These are phyloP conservation scores for Eimeria zaria DNA, from an alignment of 169 alveolate species.

Conservation along the genomic window DNA sequence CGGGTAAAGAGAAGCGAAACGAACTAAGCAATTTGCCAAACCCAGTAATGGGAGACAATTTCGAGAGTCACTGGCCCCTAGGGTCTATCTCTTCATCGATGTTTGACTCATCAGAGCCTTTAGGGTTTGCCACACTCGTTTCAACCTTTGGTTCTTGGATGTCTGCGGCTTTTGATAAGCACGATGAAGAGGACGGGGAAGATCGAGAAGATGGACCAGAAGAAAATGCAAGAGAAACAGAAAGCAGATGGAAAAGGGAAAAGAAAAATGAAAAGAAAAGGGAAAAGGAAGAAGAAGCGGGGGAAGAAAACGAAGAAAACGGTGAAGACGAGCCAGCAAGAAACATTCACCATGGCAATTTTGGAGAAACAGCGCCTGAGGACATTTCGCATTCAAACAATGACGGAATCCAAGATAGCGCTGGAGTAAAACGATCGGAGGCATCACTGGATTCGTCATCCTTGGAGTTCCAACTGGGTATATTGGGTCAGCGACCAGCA, in stretches of 20 bases:
- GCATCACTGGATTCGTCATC: not conserved
- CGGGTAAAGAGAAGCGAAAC: not conserved
- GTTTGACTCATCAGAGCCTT: not conserved
- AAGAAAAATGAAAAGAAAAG: not conserved
- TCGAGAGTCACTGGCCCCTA: not conserved
- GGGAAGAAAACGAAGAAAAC: not conserved
- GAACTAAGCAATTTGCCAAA: not conserved
- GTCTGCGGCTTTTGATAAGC: conserved; percentile 45
- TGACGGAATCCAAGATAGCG: not conserved
- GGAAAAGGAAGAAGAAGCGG: not conserved
- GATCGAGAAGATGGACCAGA: not conserved
- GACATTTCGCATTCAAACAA: not conserved
- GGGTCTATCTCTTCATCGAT: not conserved
- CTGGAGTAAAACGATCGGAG: not conserved
- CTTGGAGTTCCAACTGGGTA: not conserved
- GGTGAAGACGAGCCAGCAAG: not conserved
- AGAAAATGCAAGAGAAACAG: not conserved
- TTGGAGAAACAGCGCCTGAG: not conserved
- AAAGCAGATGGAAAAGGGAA: not conserved
- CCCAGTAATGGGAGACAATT: not conserved
- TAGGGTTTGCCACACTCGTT: conserved; percentile 28
- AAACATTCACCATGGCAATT: not conserved
- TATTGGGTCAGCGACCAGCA: not conserved
- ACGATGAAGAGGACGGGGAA: not conserved
- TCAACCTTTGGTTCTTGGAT: conserved; percentile 68